Evolutionary conservation across 1,139 yeast species (phyloP), one percentile per base, ranked within the genome.

Genomic region (Yamadazyma taylorii): DNA sequence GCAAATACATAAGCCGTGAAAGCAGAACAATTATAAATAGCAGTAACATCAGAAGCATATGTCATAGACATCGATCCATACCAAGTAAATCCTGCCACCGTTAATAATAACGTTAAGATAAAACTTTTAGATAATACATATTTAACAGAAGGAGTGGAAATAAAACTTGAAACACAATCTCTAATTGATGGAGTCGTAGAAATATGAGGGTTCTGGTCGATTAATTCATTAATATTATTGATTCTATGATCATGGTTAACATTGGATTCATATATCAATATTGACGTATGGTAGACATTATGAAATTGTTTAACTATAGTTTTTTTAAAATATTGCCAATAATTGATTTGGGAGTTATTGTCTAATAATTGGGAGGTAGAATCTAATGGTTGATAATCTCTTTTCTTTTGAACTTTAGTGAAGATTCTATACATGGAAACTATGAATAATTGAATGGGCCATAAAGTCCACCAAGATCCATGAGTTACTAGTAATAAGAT

Each of bases 1-100:
- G 95, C 89, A 61, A 88, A 87, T 5, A 87, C 78, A 53, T 88
- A 83, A 0, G 96, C 96, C 5, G 90, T 83, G 56, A 88, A 87
- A 0, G 95, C 95, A 10, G 90, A 82, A 54, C 95, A 86, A 62
- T 88, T 88, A 62, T 87, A 88, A 45, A 88, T 88, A 8, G 96
- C 96, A 3, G 96, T 87, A 21, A 88, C 83, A 53, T 88, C 96
- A 2, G 89, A 74, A 0, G 95, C 88, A 27, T 89, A 85, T 1
- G 96, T 83, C 58, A 85, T 62, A 21, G 81, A 71, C 79, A 88
- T 86, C 6, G 96, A 83, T 13, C 85, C 77, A 55, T 86, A 88
- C 96, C 96, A 88, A 1, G 95, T 80, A 29, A 78, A 69, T 1
- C 95, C 96, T 0, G 95, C 96, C 3, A 79, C 47, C 9, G 86